Evolutionary conservation across 2,329 filamentous ascomycete species (phyloP), one percentile per base, ranked within the genome.

Genomic region (Pseudomassariella vexata): DNA sequence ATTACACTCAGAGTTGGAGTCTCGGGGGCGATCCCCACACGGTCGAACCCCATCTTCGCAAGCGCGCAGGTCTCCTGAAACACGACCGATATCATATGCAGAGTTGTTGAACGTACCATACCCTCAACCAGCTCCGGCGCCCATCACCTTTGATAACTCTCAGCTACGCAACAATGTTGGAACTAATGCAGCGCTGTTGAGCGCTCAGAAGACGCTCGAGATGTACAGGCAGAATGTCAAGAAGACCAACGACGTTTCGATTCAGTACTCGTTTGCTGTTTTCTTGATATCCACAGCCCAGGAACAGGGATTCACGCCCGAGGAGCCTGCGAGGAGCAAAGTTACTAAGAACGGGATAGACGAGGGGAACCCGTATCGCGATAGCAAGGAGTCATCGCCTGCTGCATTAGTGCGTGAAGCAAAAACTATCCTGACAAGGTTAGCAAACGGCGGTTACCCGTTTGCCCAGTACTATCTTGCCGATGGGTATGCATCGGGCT

Each of bases 151-250:
- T 38, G 85, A 94, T 57, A 95, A 96, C 53, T 79, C 83, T 9
- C 74, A 83, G 41, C 65, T 98, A 29, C 82, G 86, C 38, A 79
- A 73, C 35, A 80, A 76, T 11, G 80, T 98, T 16, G 92, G 92
- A 26, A 83, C 78, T 52, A 94, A 94, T 63, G 90, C 90, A 4
- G 95, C 89, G 14, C 70, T 98, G 9, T 73, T 98, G 19, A 89
- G 87, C 50, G 82, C 86, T 20, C 85, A 90, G 53, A 89, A 96
- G 62, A 98, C 92, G 2, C 74, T 98, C 29, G 89, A 96, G 34
- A 95, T 96, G 90, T 98, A 98, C 58, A 77, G 90, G 26, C 82
- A 83, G 34, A 98, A 96, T 52, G 86, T 95, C 37, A 96, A 95
- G 65, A 98, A 98, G 66, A 94, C 92, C 3, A 92, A 84, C 41